phyloP scores from a whole-genome alignment of 352 stramenopile genomes.

The Pythium brassicae region DNA sequence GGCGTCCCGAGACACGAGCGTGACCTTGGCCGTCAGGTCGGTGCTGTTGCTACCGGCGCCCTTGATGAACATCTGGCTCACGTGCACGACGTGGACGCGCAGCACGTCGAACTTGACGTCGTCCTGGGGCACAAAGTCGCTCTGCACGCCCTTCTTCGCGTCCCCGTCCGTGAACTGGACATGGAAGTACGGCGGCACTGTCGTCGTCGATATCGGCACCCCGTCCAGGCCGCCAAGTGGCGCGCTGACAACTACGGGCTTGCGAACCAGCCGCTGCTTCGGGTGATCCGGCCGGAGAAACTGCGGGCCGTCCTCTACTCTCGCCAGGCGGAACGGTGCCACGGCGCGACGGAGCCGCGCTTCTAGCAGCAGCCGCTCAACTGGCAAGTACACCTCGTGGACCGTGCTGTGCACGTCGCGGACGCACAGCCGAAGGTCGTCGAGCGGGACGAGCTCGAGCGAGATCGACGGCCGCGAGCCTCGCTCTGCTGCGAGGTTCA shows the following conservation, averaged over 20 bases:
- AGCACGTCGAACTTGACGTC: slow-evolving; percentile 52
- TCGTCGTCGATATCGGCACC: too few relatives aligned
- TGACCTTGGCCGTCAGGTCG: slow-evolving; percentile 34
- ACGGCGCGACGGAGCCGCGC: slow-evolving; percentile 38
- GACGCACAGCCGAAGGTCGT: slow-evolving; percentile 42
- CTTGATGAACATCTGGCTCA: slow-evolving; percentile 41
- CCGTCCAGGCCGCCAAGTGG: slow-evolving; percentile 7
- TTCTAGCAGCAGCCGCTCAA: slow-evolving; percentile 36
- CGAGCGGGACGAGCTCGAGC: slow-evolving; percentile 36
- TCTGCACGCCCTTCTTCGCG: slow-evolving; percentile 12
- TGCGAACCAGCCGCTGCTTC: slow-evolving; percentile 16
- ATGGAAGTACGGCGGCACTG: slow-evolving; percentile 12
- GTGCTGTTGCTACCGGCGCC: slow-evolving; percentile 20
- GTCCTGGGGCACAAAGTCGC: slow-evolving; percentile 15
- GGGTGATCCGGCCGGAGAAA: slow-evolving; percentile 3
- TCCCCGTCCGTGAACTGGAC: slow-evolving; percentile 18
- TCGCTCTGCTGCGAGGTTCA: slow-evolving; percentile 19
- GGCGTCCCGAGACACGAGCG: slow-evolving; percentile 44
- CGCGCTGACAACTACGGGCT: neutral
- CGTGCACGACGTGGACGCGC: slow-evolving; percentile 35
- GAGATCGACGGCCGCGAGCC: slow-evolving; percentile 24
- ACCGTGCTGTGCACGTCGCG: slow-evolving; percentile 20
- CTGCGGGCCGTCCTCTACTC: slow-evolving; percentile 16
- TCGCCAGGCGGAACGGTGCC: slow-evolving; percentile 26
- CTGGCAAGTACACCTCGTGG: slow-evolving; percentile 44